These are phyloP conservation scores for Lolium rigidum DNA, from an alignment of 176 grass and related monocot species.

Conservation along the genomic window DNA sequence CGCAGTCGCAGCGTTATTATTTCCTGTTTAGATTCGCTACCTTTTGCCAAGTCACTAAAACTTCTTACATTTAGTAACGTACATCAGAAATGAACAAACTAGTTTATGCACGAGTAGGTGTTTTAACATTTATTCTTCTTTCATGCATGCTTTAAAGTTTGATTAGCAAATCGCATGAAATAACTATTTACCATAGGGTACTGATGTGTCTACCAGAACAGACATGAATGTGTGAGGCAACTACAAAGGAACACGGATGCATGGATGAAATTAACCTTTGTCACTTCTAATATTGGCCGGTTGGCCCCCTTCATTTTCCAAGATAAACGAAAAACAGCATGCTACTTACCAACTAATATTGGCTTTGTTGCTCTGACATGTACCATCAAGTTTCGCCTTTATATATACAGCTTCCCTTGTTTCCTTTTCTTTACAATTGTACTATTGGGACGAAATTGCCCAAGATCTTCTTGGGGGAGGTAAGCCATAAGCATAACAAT, in stretches of 20 bases:
- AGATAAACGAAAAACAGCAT: neutral
- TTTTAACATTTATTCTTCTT: neutral
- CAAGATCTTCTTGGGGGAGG: neutral
- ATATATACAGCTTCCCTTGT: neutral
- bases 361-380: neutral
- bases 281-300: neutral
- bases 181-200: neutral
- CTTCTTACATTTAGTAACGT: constrained; percentile 16
- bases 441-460: neutral
- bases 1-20: neutral
- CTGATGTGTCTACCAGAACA: neutral
- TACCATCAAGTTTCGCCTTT: neutral
- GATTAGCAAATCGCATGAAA: constrained; percentile 5
- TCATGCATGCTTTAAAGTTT: neutral
- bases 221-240: neutral
- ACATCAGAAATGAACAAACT: constrained; percentile 31
- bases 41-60: constrained; percentile 14
- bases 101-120: neutral
- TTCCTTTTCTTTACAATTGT: neutral
- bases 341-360: neutral
- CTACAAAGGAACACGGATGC: too few relatives aligned
- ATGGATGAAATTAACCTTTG: neutral
- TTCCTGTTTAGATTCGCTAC: neutral
- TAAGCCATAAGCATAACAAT: neutral
- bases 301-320: neutral